These are phyloP conservation scores for Flaveria bidentis DNA, from an alignment of 129 eudicot genomes.

Conservation along the genomic window DNA sequence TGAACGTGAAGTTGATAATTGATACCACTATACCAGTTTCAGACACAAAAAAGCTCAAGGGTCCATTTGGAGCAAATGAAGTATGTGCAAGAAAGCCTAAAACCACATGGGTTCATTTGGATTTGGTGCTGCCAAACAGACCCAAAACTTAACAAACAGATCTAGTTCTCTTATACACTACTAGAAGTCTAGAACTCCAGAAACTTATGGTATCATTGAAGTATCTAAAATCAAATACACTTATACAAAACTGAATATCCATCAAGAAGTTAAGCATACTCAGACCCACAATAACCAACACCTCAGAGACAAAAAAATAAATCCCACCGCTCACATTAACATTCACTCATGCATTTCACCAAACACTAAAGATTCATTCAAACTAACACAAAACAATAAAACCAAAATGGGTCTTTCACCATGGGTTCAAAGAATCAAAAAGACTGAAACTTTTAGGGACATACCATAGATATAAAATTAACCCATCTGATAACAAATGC, in stretches of 20 bases:
- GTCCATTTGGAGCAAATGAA: not conserved
- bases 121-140: not conserved
- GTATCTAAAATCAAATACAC: too few species aligned
- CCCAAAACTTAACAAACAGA: conserved; percentile 3
- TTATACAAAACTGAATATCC: not conserved
- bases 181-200: conserved; percentile 12
- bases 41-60: conserved; percentile 5
- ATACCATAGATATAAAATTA: conserved; percentile 70
- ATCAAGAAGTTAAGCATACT: conserved; percentile 4
- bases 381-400: not conserved
- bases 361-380: conserved; percentile 8
- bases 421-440: conserved; percentile 14
- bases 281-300: not conserved
- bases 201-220: not conserved
- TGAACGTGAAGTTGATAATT: not conserved
- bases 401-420: not conserved
- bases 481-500: conserved; percentile 87
- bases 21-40: not conserved
- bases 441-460: conserved; percentile 2
- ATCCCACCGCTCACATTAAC: not conserved
- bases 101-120: not conserved
- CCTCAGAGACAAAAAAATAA: not conserved
- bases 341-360: conserved; percentile 7
- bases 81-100: not conserved
- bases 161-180: conserved; percentile 10